Evolutionary conservation across 225 moss, liverwort and hornwort species (phyloP).

Genomic region (Climacium dendroides): DNA sequence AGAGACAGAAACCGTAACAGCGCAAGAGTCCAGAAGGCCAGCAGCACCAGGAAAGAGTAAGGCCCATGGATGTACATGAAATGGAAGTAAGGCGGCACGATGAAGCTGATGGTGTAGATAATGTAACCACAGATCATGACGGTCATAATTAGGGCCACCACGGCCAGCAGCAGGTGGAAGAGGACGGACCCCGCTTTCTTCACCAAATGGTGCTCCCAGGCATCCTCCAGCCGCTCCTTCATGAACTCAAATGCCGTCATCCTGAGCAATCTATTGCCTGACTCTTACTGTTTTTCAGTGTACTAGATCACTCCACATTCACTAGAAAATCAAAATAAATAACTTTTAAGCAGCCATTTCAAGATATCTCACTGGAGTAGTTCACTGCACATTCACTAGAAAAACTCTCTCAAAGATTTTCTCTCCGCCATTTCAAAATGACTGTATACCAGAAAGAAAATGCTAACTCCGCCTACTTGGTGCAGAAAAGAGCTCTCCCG

Average conservation of each 20-base stretch:
- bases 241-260: slow-evolving; percentile 29
- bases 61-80: slow-evolving; percentile 52
- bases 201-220: slow-evolving; percentile 19
- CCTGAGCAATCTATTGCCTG: background rate
- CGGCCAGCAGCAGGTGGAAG: slow-evolving; percentile 18
- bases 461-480: background rate
- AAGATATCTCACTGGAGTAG: background rate
- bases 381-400: background rate
- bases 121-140: slow-evolving; percentile 48
- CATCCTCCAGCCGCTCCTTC: slow-evolving; percentile 26
- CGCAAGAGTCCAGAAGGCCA: slow-evolving; percentile 28
- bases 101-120: slow-evolving; percentile 51
- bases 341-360: background rate
- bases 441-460: background rate
- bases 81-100: slow-evolving; percentile 48
- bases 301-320: background rate
- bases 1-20: slow-evolving; percentile 20
- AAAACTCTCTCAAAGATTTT: background rate
- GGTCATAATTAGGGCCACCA: slow-evolving; percentile 32
- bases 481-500: background rate
- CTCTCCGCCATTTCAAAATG: background rate
- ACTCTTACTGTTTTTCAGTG: background rate
- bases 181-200: slow-evolving; percentile 18
- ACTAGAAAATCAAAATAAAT: background rate
- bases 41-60: slow-evolving; percentile 34